These are phyloP conservation scores for Cladobotryum protrusum DNA, from an alignment of 2,329 filamentous ascomycete genomes.

Conservation along the genomic window DNA sequence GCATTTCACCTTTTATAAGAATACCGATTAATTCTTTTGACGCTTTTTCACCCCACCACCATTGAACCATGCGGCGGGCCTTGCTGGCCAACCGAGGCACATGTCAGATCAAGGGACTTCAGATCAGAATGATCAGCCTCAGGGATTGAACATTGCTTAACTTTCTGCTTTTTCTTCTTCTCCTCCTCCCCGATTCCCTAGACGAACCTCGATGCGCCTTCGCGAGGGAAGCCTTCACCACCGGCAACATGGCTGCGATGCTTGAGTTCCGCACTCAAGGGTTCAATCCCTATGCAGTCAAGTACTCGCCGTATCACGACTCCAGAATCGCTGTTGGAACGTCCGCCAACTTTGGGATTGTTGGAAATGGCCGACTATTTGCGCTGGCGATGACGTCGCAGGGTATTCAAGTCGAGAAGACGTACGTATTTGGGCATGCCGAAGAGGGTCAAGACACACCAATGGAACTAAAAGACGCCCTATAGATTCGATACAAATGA, in stretches of 20 bases:
- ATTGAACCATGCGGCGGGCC: too few species aligned
- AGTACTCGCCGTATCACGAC: constrained; percentile 98
- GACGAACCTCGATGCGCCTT: constrained; percentile 15
- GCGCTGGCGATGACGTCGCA: constrained; percentile 75
- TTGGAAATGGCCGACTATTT: constrained; percentile 89
- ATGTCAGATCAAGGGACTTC: constrained; percentile 18
- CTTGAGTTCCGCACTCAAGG: constrained; percentile 90
- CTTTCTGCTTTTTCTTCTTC: not conserved
- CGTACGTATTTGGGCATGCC: constrained; percentile 42
- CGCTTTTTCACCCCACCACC: not conserved
- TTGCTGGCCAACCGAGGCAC: constrained; percentile 26
- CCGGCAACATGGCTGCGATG: constrained; percentile 54
- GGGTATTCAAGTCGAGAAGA: constrained; percentile 80
- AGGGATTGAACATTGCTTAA: not conserved
- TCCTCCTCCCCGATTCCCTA: not conserved
- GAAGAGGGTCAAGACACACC: not conserved
- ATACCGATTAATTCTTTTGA: not conserved
- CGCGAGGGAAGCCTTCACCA: constrained; percentile 2
- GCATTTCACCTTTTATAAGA: not conserved
- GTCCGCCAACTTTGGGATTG: constrained; percentile 93
- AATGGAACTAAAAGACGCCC: not conserved
- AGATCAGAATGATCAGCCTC: not conserved
- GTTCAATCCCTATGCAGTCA: constrained; percentile 93
- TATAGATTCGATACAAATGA: constrained; percentile 91
- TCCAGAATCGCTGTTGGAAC: constrained; percentile 84